These are phyloP conservation scores for Elsinoe necatrix DNA, from an alignment of 2,329 filamentous ascomycete species.

Conservation along the genomic window DNA sequence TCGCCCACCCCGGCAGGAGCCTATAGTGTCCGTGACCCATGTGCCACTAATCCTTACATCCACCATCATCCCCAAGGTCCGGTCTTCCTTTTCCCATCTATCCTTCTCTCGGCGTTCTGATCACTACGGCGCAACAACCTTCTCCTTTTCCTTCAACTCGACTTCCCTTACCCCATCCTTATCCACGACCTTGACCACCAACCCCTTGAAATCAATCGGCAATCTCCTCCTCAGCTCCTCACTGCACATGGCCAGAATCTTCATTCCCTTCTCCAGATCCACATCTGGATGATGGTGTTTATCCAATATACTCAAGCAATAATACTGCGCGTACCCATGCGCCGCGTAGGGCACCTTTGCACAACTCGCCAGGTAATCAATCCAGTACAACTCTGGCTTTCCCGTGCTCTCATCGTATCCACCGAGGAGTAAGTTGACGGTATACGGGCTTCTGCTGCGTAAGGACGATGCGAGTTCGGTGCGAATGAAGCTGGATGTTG, in stretches of 20 bases:
- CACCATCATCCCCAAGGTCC: too few relatives aligned
- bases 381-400: constrained; percentile 90
- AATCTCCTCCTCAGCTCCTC: constrained; percentile 94
- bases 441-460: constrained; percentile 88
- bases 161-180: constrained; percentile 85
- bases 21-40: background rate
- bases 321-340: constrained; percentile 99
- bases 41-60: background rate
- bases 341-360: constrained; percentile 89
- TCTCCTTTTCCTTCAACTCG: constrained; percentile 62
- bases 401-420: constrained; percentile 87
- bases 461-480: constrained; percentile 85
- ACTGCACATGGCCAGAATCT: constrained; percentile 88
- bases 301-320: constrained; percentile 93
- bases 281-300: constrained; percentile 98
- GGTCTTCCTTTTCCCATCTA: background rate
- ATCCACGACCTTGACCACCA: constrained; percentile 78
- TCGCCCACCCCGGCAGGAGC: background rate
- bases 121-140: constrained; percentile 19
- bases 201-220: constrained; percentile 98
- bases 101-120: background rate
- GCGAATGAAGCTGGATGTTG: constrained; percentile 86
- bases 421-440: constrained; percentile 89
- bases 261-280: constrained; percentile 76
- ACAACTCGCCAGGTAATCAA: constrained; percentile 88